phyloP scores from a whole-genome alignment of 2,329 filamentous ascomycete species.

The Endoconidiophora polonica region DNA sequence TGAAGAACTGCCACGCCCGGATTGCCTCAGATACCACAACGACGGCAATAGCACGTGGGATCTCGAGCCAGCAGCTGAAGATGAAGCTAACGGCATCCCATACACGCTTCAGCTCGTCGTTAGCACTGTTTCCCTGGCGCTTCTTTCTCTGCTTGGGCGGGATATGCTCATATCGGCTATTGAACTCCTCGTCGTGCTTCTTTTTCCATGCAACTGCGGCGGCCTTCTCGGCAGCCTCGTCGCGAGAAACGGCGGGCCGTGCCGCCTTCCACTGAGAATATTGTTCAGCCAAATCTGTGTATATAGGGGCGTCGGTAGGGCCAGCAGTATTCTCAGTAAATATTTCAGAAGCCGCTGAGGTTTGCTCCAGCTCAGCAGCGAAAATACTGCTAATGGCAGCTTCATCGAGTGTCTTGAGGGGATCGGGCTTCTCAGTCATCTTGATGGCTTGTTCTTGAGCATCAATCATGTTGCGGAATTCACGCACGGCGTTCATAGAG shows the following conservation, averaged over 20 bases:
- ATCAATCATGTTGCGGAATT: slow-evolving; percentile 46
- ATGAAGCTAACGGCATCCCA: slow-evolving; percentile 17
- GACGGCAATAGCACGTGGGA: slow-evolving; percentile 30
- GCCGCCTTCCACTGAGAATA: too few relatives aligned
- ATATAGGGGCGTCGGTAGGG: background rate
- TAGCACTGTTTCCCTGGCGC: slow-evolving; percentile 19
- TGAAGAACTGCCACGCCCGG: slow-evolving; percentile 33
- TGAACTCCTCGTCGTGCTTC: slow-evolving; percentile 17
- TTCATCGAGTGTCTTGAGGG: slow-evolving; percentile 15
- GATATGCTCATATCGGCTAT: slow-evolving; percentile 22
- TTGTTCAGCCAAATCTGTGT: background rate
- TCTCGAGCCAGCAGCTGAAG: slow-evolving; percentile 41
- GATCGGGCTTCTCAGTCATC: slow-evolving; percentile 14
- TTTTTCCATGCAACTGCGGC: slow-evolving; percentile 14
- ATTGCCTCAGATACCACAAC: slow-evolving; percentile 29
- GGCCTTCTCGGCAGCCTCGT: slow-evolving; percentile 16
- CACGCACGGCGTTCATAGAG: slow-evolving; percentile 56
- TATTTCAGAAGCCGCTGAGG: too few relatives aligned
- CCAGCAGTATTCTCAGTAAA: background rate
- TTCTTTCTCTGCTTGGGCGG: slow-evolving; percentile 21
- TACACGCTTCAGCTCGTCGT: slow-evolving; percentile 19
- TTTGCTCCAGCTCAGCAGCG: too few relatives aligned
- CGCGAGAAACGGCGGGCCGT: background rate
- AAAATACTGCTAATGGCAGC: background rate
- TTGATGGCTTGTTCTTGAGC: slow-evolving; percentile 18